These are phyloP conservation scores for Harrya chromipes DNA, from an alignment of 768 basidiomycete species.

Conservation along the genomic window DNA sequence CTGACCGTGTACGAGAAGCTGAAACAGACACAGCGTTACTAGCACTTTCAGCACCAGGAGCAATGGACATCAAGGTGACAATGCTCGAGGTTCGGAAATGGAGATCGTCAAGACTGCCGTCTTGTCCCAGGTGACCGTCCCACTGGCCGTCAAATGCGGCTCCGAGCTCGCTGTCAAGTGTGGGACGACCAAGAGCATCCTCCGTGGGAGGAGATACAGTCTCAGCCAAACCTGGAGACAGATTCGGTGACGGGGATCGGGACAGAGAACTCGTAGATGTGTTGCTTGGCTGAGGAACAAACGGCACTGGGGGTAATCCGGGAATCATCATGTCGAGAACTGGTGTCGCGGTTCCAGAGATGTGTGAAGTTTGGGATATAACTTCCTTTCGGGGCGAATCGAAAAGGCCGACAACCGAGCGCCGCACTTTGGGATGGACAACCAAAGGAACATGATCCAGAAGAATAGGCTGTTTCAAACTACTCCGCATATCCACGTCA, in stretches of 20 bases:
- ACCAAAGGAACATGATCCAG: conserved; percentile 18
- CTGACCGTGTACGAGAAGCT: not conserved
- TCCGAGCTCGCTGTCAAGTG: conserved; percentile 60
- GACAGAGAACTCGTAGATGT: conserved; percentile 19
- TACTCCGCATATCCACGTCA: conserved; percentile 24
- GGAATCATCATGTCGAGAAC: conserved; percentile 33
- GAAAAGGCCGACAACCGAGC: conserved; percentile 64
- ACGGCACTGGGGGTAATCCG: conserved; percentile 32
- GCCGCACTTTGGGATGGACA: conserved; percentile 36
- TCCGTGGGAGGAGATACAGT: conserved; percentile 6
- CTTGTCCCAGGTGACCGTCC: conserved; percentile 7
- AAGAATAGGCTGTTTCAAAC: conserved; percentile 14
- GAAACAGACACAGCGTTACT: conserved; percentile 3
- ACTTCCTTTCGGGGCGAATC: conserved; percentile 32
- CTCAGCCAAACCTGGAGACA: conserved; percentile 4
- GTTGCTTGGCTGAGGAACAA: conserved; percentile 31
- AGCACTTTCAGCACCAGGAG: conserved; percentile 25
- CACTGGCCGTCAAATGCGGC: conserved; percentile 39
- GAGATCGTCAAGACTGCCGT: conserved; percentile 33
- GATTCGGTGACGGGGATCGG: conserved; percentile 21
- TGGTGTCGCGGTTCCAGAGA: conserved; percentile 17
- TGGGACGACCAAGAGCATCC: conserved; percentile 22
- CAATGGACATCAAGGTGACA: conserved; percentile 43
- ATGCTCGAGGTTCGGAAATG: conserved; percentile 57
- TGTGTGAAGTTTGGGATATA: conserved; percentile 6